Conservation (phyloP, 2,329 filamentous ascomycete species). For the Ceratocystis colombiana region DNA sequence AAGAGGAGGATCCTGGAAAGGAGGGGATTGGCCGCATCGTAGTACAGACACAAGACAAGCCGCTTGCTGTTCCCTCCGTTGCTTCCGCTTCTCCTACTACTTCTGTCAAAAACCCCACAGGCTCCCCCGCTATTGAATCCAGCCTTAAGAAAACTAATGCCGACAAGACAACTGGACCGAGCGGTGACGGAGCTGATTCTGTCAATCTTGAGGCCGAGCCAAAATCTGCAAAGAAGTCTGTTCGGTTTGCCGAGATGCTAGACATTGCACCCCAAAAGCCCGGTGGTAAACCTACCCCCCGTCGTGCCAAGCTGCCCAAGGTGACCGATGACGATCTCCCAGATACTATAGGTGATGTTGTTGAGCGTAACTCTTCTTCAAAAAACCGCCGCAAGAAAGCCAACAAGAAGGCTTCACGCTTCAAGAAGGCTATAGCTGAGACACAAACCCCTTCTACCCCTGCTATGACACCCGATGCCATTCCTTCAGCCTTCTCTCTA, state of each 20-base stretch:
- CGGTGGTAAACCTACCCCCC: constrained; percentile 19
- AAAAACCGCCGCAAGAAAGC: constrained; percentile 26
- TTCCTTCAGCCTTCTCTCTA: constrained; percentile 19
- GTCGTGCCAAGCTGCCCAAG: constrained; percentile 25
- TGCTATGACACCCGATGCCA: constrained; percentile 23
- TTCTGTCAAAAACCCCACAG: neutral
- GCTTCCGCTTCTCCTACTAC: neutral
- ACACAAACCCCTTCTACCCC: neutral
- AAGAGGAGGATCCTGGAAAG: constrained; percentile 35
- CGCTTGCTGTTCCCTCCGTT: constrained; percentile 22
- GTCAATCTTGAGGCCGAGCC: constrained; percentile 21
- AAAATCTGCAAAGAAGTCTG: constrained; percentile 50
- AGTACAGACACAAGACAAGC: constrained; percentile 33
- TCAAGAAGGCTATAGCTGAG: constrained; percentile 37
- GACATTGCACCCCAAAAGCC: constrained; percentile 51
- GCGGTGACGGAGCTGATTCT: constrained; percentile 15
- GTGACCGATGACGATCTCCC: constrained; percentile 27
- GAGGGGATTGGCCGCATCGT: constrained; percentile 49
- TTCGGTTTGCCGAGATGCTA: constrained; percentile 66
- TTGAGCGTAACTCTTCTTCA: constrained; percentile 37
- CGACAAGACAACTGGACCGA: constrained; percentile 26
- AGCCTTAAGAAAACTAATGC: constrained; percentile 31
- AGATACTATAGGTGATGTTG: constrained; percentile 39
- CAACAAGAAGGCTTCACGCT: constrained; percentile 39
- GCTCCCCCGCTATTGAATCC: constrained; percentile 19